Conservation (phyloP, 257 asterid genomes). For the Osmanthus fragrans region DNA sequence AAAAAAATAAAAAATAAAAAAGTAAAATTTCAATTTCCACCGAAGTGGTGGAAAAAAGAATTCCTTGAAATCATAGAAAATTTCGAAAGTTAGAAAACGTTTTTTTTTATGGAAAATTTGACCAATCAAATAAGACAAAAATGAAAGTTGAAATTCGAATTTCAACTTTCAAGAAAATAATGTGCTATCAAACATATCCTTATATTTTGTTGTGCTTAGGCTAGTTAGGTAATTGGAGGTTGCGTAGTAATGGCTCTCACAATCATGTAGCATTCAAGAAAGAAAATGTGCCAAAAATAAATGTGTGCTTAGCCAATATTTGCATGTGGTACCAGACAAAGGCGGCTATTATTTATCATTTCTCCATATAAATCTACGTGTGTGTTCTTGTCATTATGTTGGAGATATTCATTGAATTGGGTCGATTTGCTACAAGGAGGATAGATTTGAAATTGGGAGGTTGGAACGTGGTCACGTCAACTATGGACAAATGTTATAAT, state of each 20-base stretch:
- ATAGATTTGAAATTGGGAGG: background rate
- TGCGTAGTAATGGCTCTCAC: background rate
- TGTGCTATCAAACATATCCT: too few species aligned
- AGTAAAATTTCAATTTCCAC: too few species aligned
- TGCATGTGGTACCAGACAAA: background rate
- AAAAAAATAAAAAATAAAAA: too few species aligned
- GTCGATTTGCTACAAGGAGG: background rate
- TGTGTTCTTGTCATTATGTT: background rate
- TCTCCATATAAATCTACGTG: background rate
- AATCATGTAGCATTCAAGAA: background rate
- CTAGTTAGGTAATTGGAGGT: background rate
- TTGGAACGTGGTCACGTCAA: background rate
- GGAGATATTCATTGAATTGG: background rate
- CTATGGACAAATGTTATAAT: background rate
- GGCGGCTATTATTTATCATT: background rate
- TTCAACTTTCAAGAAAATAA: too few species aligned
- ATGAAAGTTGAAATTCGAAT: too few species aligned
- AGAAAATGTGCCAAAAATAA: background rate
- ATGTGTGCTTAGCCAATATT: background rate
- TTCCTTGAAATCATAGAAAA: too few species aligned
- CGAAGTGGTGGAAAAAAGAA: too few species aligned
- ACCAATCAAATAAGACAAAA: too few species aligned
- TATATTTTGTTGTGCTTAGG: background rate
- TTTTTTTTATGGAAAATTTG: too few species aligned
- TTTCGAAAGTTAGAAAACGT: too few species aligned